Percentiles rank a stretch among this genome's conserved stretches.
Conservation (phyloP, 2,329 filamentous ascomycete species). For the Penicillium sp. region DNA sequence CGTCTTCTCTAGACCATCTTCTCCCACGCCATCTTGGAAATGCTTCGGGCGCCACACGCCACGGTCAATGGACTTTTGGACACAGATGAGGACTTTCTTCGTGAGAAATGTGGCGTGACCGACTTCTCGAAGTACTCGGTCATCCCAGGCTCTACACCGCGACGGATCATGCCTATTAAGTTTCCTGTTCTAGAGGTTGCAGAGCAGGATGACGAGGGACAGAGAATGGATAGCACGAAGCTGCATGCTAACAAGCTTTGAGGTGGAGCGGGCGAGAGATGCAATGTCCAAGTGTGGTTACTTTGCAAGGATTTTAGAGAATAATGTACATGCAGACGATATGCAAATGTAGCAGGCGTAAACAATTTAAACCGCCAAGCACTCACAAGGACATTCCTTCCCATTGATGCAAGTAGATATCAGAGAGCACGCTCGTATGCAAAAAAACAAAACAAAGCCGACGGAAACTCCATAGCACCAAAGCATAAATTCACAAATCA, state of each 20-base stretch:
- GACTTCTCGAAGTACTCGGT: conserved; percentile 72
- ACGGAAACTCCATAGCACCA: conserved; percentile 1
- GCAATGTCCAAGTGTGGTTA: conserved; percentile 8
- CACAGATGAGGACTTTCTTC: conserved; percentile 76
- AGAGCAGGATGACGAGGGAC: conserved; percentile 77
- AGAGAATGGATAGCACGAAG: conserved; percentile 61
- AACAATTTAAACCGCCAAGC: background rate
- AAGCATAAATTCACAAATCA: background rate
- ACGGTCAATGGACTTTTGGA: conserved; percentile 67
- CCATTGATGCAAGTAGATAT: conserved; percentile 7
- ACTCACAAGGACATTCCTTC: background rate
- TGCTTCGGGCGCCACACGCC: conserved; percentile 57
- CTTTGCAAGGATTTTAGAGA: background rate
- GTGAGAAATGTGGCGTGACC: conserved; percentile 56
- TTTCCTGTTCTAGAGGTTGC: conserved; percentile 67
- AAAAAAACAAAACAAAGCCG: conserved; percentile 5
- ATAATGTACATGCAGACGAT: background rate
- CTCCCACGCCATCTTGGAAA: conserved; percentile 71
- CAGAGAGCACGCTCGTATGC: conserved; percentile 16
- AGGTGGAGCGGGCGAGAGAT: background rate
- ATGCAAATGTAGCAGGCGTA: background rate
- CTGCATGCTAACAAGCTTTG: conserved; percentile 22
- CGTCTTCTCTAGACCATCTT: conserved; percentile 56
- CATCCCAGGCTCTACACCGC: conserved; percentile 58
- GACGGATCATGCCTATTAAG: conserved; percentile 70